A percentile compares a stretch with the other conserved stretches of the same genome.
Conservation (phyloP, 2,329 filamentous ascomycete species). For the Fusarium sp. region DNA sequence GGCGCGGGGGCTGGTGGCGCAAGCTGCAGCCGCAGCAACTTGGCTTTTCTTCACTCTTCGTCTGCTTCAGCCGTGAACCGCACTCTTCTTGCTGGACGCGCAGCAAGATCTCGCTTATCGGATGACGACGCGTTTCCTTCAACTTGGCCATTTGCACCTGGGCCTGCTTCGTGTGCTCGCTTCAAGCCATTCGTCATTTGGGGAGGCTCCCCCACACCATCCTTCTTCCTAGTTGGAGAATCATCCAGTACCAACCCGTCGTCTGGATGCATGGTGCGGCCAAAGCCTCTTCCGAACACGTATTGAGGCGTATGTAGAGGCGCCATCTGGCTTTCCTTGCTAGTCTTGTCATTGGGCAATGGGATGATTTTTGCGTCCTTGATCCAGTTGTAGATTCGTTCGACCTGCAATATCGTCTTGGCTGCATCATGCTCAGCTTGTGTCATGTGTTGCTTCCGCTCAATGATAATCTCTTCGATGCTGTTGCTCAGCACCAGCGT, state of each 20-base stretch:
- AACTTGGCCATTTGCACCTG: slow-evolving; percentile 16
- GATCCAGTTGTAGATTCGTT: slow-evolving; percentile 70
- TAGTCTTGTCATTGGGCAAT: slow-evolving; percentile 41
- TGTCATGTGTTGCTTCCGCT: slow-evolving; percentile 80
- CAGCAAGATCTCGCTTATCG: slow-evolving; percentile 24
- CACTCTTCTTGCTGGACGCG: slow-evolving; percentile 48
- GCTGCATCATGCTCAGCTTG: slow-evolving; percentile 69
- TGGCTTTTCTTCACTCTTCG: slow-evolving; percentile 25
- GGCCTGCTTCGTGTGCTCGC: slow-evolving; percentile 33
- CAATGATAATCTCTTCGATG: slow-evolving; percentile 86
- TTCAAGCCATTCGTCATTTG: slow-evolving; percentile 39
- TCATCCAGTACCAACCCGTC: slow-evolving; percentile 56
- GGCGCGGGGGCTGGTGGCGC: slow-evolving; percentile 21
- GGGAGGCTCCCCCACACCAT: slow-evolving; percentile 5
- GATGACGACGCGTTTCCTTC: slow-evolving; percentile 20
- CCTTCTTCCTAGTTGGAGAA: slow-evolving; percentile 18
- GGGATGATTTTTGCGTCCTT: slow-evolving; percentile 61
- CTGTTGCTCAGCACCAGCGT: slow-evolving; percentile 84
- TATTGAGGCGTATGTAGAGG: slow-evolving; percentile 58
- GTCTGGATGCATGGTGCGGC: slow-evolving; percentile 55
- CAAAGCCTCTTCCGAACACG: slow-evolving; percentile 65
- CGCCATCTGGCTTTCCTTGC: slow-evolving; percentile 62
- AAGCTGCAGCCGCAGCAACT: slow-evolving; percentile 4
- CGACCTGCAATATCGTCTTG: slow-evolving; percentile 69
- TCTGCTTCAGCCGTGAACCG: slow-evolving; percentile 45